Percentiles rank a stretch among this genome's conserved stretches.
phyloP scores from a whole-genome alignment of 257 asterid species.

The Primulina eburnea region DNA sequence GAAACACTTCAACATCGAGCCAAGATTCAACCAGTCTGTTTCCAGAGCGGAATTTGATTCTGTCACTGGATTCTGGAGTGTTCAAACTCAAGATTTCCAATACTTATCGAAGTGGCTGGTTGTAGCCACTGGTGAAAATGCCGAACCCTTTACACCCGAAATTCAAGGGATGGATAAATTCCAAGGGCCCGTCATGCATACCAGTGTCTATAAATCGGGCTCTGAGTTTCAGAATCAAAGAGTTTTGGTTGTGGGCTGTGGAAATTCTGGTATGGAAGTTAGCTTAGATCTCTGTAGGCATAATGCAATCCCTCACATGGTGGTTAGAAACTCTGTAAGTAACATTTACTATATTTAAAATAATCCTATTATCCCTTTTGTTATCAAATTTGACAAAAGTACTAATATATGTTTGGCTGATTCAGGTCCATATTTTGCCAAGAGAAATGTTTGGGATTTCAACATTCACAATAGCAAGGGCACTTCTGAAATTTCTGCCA shows the following conservation, averaged over 20 bases:
- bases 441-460: constrained; percentile 86
- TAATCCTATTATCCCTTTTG: not conserved
- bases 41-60: constrained; percentile 41
- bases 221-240: constrained; percentile 41
- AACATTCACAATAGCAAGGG: constrained; percentile 66
- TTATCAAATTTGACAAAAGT: not conserved
- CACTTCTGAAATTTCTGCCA: constrained; percentile 72
- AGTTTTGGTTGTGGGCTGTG: constrained; percentile 80
- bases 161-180: constrained; percentile 60
- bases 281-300: constrained; percentile 70
- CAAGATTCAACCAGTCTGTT: constrained; percentile 53
- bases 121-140: constrained; percentile 89
- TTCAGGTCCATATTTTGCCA: constrained; percentile 77
- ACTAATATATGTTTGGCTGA: not conserved
- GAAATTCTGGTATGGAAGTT: constrained; percentile 97
- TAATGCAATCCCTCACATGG: constrained; percentile 67
- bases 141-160: constrained; percentile 67
- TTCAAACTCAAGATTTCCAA: constrained; percentile 33
- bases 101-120: constrained; percentile 55
- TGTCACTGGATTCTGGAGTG: constrained; percentile 46
- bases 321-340: constrained; percentile 79
- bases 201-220: constrained; percentile 62
- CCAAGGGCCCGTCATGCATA: constrained; percentile 54
- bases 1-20: constrained; percentile 40
- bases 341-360: not conserved